Evolutionary conservation across 169 alveolate genomes (phyloP).

Genomic region (Plasmodium inui): DNA sequence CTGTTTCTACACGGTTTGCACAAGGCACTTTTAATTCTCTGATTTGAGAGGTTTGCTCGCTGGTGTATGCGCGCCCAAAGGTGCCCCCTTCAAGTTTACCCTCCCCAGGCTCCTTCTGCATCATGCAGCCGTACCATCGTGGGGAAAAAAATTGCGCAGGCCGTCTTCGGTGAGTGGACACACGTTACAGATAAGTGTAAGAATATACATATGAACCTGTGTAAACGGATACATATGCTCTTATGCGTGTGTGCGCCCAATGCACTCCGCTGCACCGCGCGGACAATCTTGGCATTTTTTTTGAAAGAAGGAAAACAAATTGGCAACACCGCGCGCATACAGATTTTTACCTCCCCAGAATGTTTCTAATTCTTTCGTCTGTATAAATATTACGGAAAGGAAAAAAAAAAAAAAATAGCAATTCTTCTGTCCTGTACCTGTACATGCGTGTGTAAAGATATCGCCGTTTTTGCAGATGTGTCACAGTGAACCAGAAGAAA

Average conservation of each 20-base stretch:
- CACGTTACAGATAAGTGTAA: neutral
- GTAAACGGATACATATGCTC: neutral
- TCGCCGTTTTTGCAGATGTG: neutral
- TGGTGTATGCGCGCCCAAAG: neutral
- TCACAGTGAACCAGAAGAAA: neutral
- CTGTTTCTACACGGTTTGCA: neutral
- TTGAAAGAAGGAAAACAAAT: neutral
- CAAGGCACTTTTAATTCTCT: neutral
- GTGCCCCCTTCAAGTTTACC: neutral
- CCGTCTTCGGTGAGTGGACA: neutral
- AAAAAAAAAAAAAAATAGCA: neutral
- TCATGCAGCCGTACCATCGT: neutral
- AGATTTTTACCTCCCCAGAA: neutral
- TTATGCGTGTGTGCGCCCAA: conserved; percentile 6
- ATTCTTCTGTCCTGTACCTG: neutral
- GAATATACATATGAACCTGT: neutral
- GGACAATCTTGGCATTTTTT: neutral
- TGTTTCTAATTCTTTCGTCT: neutral
- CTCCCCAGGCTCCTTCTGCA: neutral
- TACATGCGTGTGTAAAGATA: neutral
- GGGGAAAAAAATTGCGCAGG: neutral
- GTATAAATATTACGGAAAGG: neutral
- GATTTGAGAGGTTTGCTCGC: neutral
- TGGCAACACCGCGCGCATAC: neutral
- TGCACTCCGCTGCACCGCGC: conserved; percentile 56